Evolutionary conservation across 352 stramenopile genomes (phyloP).

Genomic region (Pythium guiyangense): DNA sequence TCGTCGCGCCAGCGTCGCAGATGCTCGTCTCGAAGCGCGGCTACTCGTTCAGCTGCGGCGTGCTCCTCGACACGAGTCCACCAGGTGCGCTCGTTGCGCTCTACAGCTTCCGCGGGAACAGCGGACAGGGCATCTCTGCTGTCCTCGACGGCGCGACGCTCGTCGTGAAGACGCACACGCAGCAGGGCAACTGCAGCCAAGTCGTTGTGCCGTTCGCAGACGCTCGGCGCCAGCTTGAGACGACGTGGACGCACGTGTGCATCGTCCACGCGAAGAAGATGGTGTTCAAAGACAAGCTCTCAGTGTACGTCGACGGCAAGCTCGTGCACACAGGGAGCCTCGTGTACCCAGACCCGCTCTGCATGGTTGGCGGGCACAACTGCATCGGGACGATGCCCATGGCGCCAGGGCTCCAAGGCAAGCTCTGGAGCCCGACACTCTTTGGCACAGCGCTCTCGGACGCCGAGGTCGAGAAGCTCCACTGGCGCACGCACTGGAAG

Average conservation of each 20-base stretch:
- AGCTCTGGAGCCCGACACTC: slow-evolving; percentile 73
- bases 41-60: slow-evolving; percentile 65
- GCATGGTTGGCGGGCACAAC: slow-evolving; percentile 67
- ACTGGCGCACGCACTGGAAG: slow-evolving; percentile 80
- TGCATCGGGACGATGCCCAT: slow-evolving; percentile 60
- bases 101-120: slow-evolving; percentile 74
- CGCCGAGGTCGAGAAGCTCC: slow-evolving; percentile 56
- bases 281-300: slow-evolving; percentile 86
- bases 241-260: slow-evolving; percentile 64
- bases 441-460: slow-evolving; percentile 64
- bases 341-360: slow-evolving; percentile 64
- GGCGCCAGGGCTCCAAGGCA: slow-evolving; percentile 47
- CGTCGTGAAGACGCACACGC: slow-evolving; percentile 46
- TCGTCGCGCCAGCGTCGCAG: slow-evolving; percentile 54
- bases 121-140: slow-evolving; percentile 65
- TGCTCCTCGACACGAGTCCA: slow-evolving; percentile 34
- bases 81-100: slow-evolving; percentile 28
- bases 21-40: slow-evolving; percentile 70
- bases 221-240: slow-evolving; percentile 43
- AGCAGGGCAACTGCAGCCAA: slow-evolving; percentile 39
- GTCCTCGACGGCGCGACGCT: slow-evolving; percentile 48
- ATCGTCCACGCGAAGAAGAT: slow-evolving; percentile 86
- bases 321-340: slow-evolving; percentile 59
- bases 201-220: slow-evolving; percentile 51
- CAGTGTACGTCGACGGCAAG: slow-evolving; percentile 60